Evolutionary conservation across 2,329 filamentous ascomycete species (phyloP).

Genomic region (Fusarium chaquense): DNA sequence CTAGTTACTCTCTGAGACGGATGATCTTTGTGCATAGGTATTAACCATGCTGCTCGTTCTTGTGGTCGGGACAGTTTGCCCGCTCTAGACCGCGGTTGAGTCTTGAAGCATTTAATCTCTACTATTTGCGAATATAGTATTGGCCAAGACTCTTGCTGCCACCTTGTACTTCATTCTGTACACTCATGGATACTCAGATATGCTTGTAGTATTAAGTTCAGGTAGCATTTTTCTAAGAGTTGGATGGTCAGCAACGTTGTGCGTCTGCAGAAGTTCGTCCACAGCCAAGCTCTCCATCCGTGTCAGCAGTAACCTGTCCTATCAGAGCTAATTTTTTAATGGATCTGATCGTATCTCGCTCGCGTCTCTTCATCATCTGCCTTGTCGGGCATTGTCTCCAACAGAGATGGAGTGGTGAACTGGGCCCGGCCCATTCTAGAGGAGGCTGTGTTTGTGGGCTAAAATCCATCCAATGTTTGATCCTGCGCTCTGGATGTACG

Average conservation of each 20-base stretch:
- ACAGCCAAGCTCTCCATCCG: constrained; percentile 1
- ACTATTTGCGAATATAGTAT: background rate
- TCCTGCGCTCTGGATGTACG: constrained; percentile 10
- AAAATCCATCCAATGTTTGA: constrained; percentile 14
- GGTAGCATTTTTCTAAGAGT: background rate
- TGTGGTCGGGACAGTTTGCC: background rate
- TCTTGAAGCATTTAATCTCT: background rate
- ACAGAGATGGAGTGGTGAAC: background rate
- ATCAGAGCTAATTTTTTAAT: background rate
- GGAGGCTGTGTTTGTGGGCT: constrained; percentile 31
- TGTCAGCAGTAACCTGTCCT: constrained; percentile 19
- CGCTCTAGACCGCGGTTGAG: background rate
- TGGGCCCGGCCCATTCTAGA: constrained; percentile 4
- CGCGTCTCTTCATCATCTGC: constrained; percentile 17
- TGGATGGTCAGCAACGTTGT: constrained; percentile 25
- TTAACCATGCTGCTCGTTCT: background rate
- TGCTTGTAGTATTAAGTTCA: background rate
- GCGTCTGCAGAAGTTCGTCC: constrained; percentile 18
- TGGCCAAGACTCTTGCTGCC: background rate
- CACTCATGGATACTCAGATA: background rate
- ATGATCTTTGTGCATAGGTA: background rate
- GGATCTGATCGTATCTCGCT: constrained; percentile 18
- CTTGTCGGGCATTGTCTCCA: constrained; percentile 10
- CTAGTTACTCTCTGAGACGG: background rate
- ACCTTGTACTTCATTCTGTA: background rate